These are phyloP conservation scores for Cladophialophora yegresii DNA, from an alignment of 2,329 filamentous ascomycete genomes.

Conservation along the genomic window DNA sequence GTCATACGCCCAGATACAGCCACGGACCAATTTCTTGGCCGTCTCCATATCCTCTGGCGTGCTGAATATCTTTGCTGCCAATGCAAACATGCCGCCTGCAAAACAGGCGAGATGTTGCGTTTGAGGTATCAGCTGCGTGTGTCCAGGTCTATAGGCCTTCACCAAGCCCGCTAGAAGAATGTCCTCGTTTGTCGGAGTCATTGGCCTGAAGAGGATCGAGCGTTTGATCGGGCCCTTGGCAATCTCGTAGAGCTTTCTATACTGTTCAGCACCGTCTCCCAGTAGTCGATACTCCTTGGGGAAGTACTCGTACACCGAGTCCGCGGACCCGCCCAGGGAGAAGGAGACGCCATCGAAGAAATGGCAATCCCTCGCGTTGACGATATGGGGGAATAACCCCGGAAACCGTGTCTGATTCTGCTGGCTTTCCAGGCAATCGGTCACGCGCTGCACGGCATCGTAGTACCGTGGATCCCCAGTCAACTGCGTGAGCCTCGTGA, in stretches of 20 bases:
- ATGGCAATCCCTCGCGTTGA: conserved; percentile 52
- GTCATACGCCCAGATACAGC: conserved; percentile 64
- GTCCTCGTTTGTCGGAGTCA: conserved; percentile 55
- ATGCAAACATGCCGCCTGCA: conserved; percentile 69
- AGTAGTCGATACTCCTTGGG: conserved; percentile 49
- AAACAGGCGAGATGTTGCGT: conserved; percentile 69
- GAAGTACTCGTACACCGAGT: conserved; percentile 61
- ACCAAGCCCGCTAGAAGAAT: conserved; percentile 53
- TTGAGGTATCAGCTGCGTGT: conserved; percentile 39
- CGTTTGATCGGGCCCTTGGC: conserved; percentile 68
- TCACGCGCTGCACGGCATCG: conserved; percentile 62
- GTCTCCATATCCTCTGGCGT: conserved; percentile 57
- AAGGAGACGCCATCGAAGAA: conserved; percentile 42
- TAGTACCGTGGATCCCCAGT: conserved; percentile 63
- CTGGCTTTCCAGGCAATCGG: conserved; percentile 56
- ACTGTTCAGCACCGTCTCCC: conserved; percentile 20
- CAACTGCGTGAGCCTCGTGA: conserved; percentile 65
- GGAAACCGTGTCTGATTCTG: conserved; percentile 60
- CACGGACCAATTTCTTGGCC: conserved; percentile 61
- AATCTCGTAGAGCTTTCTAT: conserved; percentile 57
- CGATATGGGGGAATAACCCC: conserved; percentile 62
- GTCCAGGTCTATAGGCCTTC: conserved; percentile 54
- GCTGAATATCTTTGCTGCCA: conserved; percentile 64
- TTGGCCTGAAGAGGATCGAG: conserved; percentile 74
- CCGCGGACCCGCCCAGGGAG: conserved; percentile 57